These are phyloP conservation scores for Dendryphion nanum DNA, from an alignment of 2,329 filamentous ascomycete genomes.

Conservation along the genomic window DNA sequence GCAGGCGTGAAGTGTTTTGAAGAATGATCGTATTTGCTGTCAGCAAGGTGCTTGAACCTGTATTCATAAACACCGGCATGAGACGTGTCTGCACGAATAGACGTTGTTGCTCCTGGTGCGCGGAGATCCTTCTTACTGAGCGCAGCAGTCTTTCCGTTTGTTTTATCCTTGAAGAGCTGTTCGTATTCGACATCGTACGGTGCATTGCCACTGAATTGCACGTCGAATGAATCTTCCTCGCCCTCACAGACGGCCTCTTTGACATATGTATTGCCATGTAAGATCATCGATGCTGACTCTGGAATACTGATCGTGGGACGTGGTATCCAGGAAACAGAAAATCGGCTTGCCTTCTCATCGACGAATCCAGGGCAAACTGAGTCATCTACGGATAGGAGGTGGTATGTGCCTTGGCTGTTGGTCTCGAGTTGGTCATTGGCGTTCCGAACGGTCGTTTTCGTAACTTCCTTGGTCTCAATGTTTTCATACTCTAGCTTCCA, in stretches of 20 bases:
- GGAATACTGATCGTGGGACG: constrained; percentile 70
- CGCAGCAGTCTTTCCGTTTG: constrained; percentile 58
- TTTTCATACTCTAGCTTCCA: constrained; percentile 81
- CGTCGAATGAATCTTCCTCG: constrained; percentile 84
- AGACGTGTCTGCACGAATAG: constrained; percentile 81
- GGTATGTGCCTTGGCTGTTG: constrained; percentile 69
- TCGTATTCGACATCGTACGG: constrained; percentile 85
- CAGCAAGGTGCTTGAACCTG: constrained; percentile 76
- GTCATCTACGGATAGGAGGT: constrained; percentile 76
- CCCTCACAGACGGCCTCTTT: constrained; percentile 91
- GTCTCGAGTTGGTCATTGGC: constrained; percentile 71
- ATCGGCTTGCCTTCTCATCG: constrained; percentile 69
- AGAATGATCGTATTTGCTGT: constrained; percentile 80
- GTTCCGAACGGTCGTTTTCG: constrained; percentile 48
- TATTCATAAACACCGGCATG: constrained; percentile 85
- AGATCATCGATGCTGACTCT: constrained; percentile 60
- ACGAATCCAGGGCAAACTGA: constrained; percentile 78
- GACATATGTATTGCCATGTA: constrained; percentile 55
- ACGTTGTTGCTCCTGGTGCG: constrained; percentile 71
- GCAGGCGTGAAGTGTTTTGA: constrained; percentile 64
- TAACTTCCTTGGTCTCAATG: constrained; percentile 49
- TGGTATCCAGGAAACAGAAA: constrained; percentile 82
- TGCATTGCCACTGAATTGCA: constrained; percentile 71
- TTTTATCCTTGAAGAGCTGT: constrained; percentile 67
- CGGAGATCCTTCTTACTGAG: constrained; percentile 71